A percentile compares a stretch with the other conserved stretches of the same genome.
phyloP scores from a whole-genome alignment of 2,329 filamentous ascomycete species.

The Trichoderma cornu-damae region DNA sequence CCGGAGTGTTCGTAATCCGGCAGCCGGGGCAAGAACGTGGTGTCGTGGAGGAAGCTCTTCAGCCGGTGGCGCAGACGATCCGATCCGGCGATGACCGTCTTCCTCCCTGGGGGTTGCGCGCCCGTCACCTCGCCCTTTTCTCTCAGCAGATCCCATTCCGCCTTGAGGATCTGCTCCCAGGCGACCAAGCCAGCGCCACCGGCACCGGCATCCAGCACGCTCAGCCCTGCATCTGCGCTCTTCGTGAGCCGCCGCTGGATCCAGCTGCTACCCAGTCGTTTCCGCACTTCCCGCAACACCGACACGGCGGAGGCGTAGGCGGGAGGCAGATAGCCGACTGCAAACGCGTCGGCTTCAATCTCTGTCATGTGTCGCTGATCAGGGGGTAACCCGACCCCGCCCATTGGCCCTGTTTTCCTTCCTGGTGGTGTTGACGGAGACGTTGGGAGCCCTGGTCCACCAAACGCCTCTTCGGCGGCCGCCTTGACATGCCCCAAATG shows the following conservation, averaged over 20 bases:
- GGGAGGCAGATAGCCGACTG: slow-evolving; percentile 64
- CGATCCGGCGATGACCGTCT: slow-evolving; percentile 74
- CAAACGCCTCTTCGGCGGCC: slow-evolving; percentile 68
- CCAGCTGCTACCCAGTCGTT: slow-evolving; percentile 67
- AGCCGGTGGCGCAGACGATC: slow-evolving; percentile 69
- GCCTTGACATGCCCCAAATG: slow-evolving; percentile 70
- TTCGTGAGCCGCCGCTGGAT: slow-evolving; percentile 57
- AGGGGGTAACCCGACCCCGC: slow-evolving; percentile 59
- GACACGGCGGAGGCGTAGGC: slow-evolving; percentile 64
- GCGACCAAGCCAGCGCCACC: slow-evolving; percentile 69
- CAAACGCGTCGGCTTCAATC: slow-evolving; percentile 69
- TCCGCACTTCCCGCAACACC: slow-evolving; percentile 66
- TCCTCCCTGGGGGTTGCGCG: slow-evolving; percentile 58
- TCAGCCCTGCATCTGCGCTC: slow-evolving; percentile 51
- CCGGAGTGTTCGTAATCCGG: slow-evolving; percentile 73
- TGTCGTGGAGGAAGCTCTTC: slow-evolving; percentile 75
- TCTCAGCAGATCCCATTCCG: slow-evolving; percentile 72
- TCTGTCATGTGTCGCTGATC: slow-evolving; percentile 63
- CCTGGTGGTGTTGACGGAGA: slow-evolving; percentile 65
- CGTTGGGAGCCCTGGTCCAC: slow-evolving; percentile 68
- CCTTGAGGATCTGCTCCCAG: slow-evolving; percentile 70
- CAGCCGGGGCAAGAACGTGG: slow-evolving; percentile 85
- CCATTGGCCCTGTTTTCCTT: slow-evolving; percentile 55
- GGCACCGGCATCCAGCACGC: slow-evolving; percentile 68
- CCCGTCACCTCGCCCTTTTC: slow-evolving; percentile 43